Base-by-base conservation (phyloP, 768 basidiomycete species). In the Hygrocybe punicea region DNA sequence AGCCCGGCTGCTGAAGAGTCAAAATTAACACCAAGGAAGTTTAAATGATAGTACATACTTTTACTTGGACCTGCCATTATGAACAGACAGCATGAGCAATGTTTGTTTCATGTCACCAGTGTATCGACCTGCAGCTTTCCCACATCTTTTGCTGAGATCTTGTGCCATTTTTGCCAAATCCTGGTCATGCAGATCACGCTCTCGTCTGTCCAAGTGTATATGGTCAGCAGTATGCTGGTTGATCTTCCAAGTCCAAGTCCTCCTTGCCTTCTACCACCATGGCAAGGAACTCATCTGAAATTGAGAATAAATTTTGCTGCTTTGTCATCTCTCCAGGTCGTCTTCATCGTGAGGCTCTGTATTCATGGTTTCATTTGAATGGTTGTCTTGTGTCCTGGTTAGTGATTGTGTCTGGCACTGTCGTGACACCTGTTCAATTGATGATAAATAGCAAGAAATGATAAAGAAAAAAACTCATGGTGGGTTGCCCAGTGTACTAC, bases 11-110 rank as follows among this genome's bases (percentile, higher is more conserved):
- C 2, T 51, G 29, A 33, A 40, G 8, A 6, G 59, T 52, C 42
- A 33, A 34, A 49, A 48, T 19, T 23, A 16, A 13, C 53, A n/a
- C n/a, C n/a, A n/a, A n/a, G n/a, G n/a, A n/a, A n/a, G n/a, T n/a
- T n/a, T n/a, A n/a, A n/a, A 46, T n/a, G n/a, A 51, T 3, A 14
- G 45, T 23, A 71, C 78, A 50, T 65, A 91, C 93, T 83, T 93
- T 93, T 62, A 95, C 93, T 64, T 90, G 81, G 55, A 98, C 84
- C 75, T 94, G 93, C 94, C 95, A 99, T 58, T 98, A 53, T 96
- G 89, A 1, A 97, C 93, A 3, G 90, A 92, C 17, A 97, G 97
- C 94, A 99, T 98, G 17, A 98, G 79, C 54, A 98, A 71, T 13
- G 92, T 81, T 66, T 98, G 94, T 1, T 92, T 96, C 83, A 91